Evolutionary conservation across 805 yeast species (phyloP).

Genomic region (Candida wancherniae): DNA sequence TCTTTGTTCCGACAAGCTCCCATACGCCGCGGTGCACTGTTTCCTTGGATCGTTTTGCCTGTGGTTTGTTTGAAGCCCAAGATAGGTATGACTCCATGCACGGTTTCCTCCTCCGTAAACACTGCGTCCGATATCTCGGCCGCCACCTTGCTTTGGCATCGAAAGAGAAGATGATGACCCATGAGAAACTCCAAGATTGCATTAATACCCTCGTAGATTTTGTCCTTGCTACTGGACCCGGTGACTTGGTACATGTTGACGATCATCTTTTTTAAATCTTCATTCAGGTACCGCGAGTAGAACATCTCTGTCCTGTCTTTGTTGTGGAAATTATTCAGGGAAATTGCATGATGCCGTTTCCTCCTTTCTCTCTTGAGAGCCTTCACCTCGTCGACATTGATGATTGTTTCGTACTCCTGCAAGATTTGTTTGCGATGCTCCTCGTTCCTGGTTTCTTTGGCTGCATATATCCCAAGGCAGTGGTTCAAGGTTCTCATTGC

Average conservation of each 20-base stretch:
- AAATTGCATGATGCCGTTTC: background rate
- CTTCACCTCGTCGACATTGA: background rate
- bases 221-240: background rate
- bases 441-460: too few relatives aligned
- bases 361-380: background rate
- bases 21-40: background rate
- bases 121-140: conserved; percentile 3
- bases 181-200: conserved; percentile 2
- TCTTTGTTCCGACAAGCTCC: conserved; percentile 4
- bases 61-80: conserved; percentile 1
- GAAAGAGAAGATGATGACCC: conserved; percentile 4
- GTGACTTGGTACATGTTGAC: conserved; percentile 1
- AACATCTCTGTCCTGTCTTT: background rate
- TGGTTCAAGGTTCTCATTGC: too few relatives aligned
- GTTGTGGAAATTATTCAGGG: background rate
- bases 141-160: background rate
- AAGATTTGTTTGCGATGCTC: too few relatives aligned
- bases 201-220: conserved; percentile 1
- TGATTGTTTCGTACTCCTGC: too few relatives aligned
- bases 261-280: conserved; percentile 2
- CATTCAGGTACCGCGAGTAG: conserved; percentile 1
- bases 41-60: background rate
- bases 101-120: background rate
- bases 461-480: too few relatives aligned
- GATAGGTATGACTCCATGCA: conserved; percentile 1